These are phyloP conservation scores for Sarocladium strictum DNA, from an alignment of 2,329 filamentous ascomycete species.

Conservation along the genomic window DNA sequence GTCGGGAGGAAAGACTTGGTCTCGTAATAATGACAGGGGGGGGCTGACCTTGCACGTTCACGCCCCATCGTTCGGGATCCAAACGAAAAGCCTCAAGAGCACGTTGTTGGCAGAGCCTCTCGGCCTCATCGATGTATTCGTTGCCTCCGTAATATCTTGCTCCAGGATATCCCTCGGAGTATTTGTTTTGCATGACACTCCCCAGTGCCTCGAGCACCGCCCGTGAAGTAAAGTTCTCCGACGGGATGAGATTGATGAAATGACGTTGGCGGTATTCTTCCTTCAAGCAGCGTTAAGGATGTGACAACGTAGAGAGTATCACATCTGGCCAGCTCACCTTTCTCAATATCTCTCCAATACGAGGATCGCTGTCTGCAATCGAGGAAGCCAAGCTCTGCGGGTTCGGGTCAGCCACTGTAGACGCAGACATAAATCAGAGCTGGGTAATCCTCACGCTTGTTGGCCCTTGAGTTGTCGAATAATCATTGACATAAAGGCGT, in stretches of 20 bases:
- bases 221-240: slow-evolving; percentile 87
- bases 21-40: too few species aligned
- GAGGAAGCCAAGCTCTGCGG: not conserved
- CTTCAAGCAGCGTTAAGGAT: slow-evolving; percentile 34
- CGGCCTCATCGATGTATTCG: slow-evolving; percentile 85
- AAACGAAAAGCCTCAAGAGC: slow-evolving; percentile 80
- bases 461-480: not conserved
- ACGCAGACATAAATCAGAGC: not conserved
- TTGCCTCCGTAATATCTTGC: slow-evolving; percentile 94
- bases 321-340: not conserved
- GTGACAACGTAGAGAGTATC: not conserved
- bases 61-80: slow-evolving; percentile 81
- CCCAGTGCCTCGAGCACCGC: slow-evolving; percentile 82
- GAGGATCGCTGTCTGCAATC: not conserved
- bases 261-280: slow-evolving; percentile 93
- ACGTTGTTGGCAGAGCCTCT: slow-evolving; percentile 79
- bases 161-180: slow-evolving; percentile 93
- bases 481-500: not conserved
- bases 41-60: slow-evolving; percentile 80
- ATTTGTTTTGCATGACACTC: slow-evolving; percentile 95
- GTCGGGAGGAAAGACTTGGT: too few species aligned
- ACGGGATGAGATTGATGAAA: slow-evolving; percentile 92
- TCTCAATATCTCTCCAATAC: not conserved
- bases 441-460: not conserved
- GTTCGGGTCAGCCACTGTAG: not conserved